phyloP scores from a whole-genome alignment of 768 basidiomycete species.

The Pleurotus giganteus region DNA sequence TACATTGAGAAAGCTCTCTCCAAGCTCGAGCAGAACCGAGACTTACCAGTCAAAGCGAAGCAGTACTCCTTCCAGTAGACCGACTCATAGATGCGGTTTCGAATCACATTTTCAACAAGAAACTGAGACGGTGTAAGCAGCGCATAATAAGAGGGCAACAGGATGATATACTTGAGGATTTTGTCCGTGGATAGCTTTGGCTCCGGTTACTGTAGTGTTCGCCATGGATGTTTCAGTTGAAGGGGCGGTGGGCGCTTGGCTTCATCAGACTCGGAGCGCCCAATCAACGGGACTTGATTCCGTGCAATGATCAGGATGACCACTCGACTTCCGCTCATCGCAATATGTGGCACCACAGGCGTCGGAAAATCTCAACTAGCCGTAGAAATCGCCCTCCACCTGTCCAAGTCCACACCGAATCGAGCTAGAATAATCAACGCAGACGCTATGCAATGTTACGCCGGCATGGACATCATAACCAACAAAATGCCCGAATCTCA shows the following conservation, averaged over 20 bases:
- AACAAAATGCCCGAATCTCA: slow-evolving; percentile 86
- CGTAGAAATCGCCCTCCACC: slow-evolving; percentile 75
- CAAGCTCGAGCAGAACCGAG: not conserved
- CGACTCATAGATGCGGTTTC: slow-evolving; percentile 94
- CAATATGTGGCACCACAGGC: slow-evolving; percentile 91
- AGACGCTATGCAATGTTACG: slow-evolving; percentile 97
- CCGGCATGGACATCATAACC: slow-evolving; percentile 88
- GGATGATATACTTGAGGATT: slow-evolving; percentile 79
- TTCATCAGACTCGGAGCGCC: not conserved
- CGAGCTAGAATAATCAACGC: slow-evolving; percentile 87
- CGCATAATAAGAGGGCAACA: not conserved
- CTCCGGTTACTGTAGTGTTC: slow-evolving; percentile 30
- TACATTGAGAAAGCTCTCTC: slow-evolving; percentile 8
- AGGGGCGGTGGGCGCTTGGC: not conserved
- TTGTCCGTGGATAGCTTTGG: slow-evolving; percentile 89
- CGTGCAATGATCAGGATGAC: slow-evolving; percentile 1
- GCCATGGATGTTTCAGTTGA: slow-evolving; percentile 13
- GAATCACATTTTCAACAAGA: slow-evolving; percentile 94
- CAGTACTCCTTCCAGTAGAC: slow-evolving; percentile 98
- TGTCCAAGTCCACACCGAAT: slow-evolving; percentile 46
- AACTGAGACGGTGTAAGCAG: slow-evolving; percentile 48
- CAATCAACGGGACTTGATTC: not conserved
- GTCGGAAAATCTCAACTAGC: slow-evolving; percentile 95
- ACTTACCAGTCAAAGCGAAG: slow-evolving; percentile 88
- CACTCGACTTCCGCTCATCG: slow-evolving; percentile 63